phyloP scores from a whole-genome alignment of 352 stramenopile genomes.

The Globisporangium abappressorium region DNA sequence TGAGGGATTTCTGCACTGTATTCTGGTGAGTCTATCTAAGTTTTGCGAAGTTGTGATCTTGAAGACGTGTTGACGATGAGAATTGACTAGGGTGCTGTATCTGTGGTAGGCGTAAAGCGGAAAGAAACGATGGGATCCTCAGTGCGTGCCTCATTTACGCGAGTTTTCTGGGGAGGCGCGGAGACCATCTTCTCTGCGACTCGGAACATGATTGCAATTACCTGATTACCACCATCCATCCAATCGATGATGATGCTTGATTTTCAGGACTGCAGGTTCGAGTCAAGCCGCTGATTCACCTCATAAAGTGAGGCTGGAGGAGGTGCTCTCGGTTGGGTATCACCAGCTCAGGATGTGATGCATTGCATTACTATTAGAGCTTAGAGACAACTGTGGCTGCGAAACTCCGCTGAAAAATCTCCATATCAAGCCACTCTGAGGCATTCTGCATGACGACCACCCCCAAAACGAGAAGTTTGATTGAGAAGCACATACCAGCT shows the following conservation, averaged over 20 bases:
- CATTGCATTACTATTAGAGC: not conserved
- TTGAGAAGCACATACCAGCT: not conserved
- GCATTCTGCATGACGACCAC: not conserved
- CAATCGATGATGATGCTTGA: no score
- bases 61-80: not conserved
- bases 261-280: no score
- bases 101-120: not conserved
- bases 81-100: not conserved
- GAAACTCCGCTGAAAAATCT: not conserved
- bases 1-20: not conserved
- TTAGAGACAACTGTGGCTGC: not conserved
- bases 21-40: not conserved
- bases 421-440: not conserved
- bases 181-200: no score
- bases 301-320: not conserved
- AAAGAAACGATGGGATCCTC: not conserved
- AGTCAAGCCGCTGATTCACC: no score
- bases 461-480: not conserved
- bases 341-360: not conserved
- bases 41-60: not conserved
- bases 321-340: not conserved
- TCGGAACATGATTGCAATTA: no score
- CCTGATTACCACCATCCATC: no score
- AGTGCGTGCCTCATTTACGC: not conserved
- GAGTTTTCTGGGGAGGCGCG: not conserved